Evolutionary conservation across 2,329 filamentous ascomycete genomes (phyloP).

Genomic region (Penicillium sclerotigenum): DNA sequence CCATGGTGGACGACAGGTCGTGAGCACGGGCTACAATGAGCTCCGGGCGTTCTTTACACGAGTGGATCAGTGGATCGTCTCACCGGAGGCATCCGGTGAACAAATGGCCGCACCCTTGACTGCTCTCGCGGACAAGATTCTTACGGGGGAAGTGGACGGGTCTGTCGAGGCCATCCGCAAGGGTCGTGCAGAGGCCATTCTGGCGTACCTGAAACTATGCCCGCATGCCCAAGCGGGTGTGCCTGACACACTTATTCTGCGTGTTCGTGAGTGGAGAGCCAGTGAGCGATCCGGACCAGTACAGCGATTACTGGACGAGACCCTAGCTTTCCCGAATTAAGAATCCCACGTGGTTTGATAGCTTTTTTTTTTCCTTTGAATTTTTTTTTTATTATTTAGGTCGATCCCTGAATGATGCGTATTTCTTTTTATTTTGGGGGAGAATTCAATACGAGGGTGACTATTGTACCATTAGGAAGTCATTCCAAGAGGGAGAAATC

Average conservation of each 20-base stretch:
- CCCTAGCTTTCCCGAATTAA: constrained; percentile 16
- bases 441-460: background rate
- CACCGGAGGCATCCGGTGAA: constrained; percentile 18
- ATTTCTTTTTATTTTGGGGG: background rate
- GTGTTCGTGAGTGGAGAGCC: constrained; percentile 35
- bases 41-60: constrained; percentile 33
- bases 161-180: constrained; percentile 38
- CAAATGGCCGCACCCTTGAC: constrained; percentile 27
- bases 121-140: constrained; percentile 27
- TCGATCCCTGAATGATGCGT: background rate
- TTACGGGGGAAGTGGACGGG: constrained; percentile 34
- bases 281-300: constrained; percentile 41
- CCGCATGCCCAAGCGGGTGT: constrained; percentile 13
- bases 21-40: constrained; percentile 36
- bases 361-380: background rate
- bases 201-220: constrained; percentile 31
- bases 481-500: too few species aligned
- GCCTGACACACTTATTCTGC: constrained; percentile 19
- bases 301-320: constrained; percentile 34
- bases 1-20: constrained; percentile 35
- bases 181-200: constrained; percentile 37
- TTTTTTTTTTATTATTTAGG: background rate
- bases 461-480: background rate
- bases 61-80: constrained; percentile 25
- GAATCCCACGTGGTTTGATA: constrained; percentile 7